phyloP scores from a whole-genome alignment of 1,284 basidiomycete species.

The Hemileia vastatrix region DNA sequence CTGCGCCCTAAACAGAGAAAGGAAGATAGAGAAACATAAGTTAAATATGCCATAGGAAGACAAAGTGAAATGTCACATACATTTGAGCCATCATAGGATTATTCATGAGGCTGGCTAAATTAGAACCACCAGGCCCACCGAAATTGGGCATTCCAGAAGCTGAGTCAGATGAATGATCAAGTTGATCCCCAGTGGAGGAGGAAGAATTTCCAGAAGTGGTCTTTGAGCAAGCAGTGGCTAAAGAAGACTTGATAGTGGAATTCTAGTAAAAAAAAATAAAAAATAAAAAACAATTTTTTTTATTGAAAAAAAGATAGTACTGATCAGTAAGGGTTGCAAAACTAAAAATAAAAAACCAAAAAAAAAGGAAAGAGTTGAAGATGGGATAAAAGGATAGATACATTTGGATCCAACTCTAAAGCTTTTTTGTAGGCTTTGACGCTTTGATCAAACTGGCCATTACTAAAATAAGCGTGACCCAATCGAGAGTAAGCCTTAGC shows the following conservation, averaged over 20 bases:
- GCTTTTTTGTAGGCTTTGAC: constrained; percentile 79
- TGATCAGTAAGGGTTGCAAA: too few species aligned
- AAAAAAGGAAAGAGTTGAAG: too few species aligned
- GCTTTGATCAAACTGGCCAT: constrained; percentile 69
- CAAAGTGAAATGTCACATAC: constrained; percentile 11
- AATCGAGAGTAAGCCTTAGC: constrained; percentile 90
- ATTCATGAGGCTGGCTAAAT: constrained; percentile 60
- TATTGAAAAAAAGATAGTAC: not conserved
- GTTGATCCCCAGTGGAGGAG: constrained; percentile 35
- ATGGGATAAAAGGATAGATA: constrained; percentile 19
- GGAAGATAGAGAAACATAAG: constrained; percentile 25
- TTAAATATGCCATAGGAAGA: constrained; percentile 61
- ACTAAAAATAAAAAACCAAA: too few species aligned
- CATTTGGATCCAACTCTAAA: constrained; percentile 66
- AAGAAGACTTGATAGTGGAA: constrained; percentile 69
- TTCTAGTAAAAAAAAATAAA: constrained; percentile 48
- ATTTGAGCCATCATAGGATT: constrained; percentile 60
- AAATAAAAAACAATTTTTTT: not conserved
- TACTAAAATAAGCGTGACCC: constrained; percentile 86
- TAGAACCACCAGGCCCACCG: constrained; percentile 53
- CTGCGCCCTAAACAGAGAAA: constrained; percentile 57
- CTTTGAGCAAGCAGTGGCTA: constrained; percentile 69
- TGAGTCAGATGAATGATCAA: too few species aligned
- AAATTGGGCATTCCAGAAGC: constrained; percentile 37
- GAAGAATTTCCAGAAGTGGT: constrained; percentile 44